A percentile compares a stretch with the other conserved stretches of the same genome.
Evolutionary conservation across 2,329 filamentous ascomycete genomes (phyloP).

Genomic region (Fusarium duplospermum): DNA sequence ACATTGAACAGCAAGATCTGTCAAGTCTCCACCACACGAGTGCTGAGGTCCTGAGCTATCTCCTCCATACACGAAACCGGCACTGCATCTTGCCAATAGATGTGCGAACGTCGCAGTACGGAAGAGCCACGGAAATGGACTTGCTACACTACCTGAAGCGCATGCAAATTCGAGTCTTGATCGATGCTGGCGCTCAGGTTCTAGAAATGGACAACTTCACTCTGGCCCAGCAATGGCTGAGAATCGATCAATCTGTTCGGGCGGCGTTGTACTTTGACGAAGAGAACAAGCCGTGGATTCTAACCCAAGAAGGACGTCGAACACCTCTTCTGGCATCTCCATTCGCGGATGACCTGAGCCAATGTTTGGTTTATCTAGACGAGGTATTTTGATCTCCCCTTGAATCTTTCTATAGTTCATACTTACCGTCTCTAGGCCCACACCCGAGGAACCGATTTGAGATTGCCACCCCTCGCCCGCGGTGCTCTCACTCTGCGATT

Average conservation of each 20-base stretch:
- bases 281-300: slow-evolving; percentile 35
- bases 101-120: slow-evolving; percentile 53
- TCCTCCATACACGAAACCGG: slow-evolving; percentile 65
- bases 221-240: slow-evolving; percentile 64
- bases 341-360: slow-evolving; percentile 33
- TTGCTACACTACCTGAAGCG: slow-evolving; percentile 47
- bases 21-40: slow-evolving; percentile 68
- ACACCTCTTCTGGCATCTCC: slow-evolving; percentile 36
- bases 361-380: slow-evolving; percentile 66
- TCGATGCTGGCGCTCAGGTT: slow-evolving; percentile 74
- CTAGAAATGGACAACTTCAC: slow-evolving; percentile 68
- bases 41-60: slow-evolving; percentile 70
- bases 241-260: slow-evolving; percentile 54
- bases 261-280: slow-evolving; percentile 65
- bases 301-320: slow-evolving; percentile 24
- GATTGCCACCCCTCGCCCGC: slow-evolving; percentile 58
- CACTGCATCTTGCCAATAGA: slow-evolving; percentile 53
- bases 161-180: slow-evolving; percentile 62
- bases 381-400: slow-evolving; percentile 56
- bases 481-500: slow-evolving; percentile 68
- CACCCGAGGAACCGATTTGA: slow-evolving; percentile 65
- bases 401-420: too few species aligned
- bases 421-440: slow-evolving; percentile 29
- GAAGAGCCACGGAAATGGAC: slow-evolving; percentile 46
- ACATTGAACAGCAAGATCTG: slow-evolving; percentile 71